Percentiles rank a stretch among this genome's conserved stretches.
These are phyloP conservation scores for Lactarius deliciosus DNA, from an alignment of 768 basidiomycete species.

Conservation along the genomic window DNA sequence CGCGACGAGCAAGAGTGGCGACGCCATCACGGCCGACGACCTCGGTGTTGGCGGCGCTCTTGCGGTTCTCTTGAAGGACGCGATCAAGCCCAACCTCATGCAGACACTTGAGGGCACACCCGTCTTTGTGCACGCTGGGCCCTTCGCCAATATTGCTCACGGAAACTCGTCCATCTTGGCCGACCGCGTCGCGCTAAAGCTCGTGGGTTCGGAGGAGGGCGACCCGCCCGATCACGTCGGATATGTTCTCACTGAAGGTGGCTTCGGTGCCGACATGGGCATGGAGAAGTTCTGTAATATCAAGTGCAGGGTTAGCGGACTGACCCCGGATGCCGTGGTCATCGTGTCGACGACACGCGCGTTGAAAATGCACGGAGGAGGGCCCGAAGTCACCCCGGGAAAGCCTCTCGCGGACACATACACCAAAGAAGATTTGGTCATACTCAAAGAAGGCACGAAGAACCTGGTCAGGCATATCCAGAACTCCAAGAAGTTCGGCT, in stretches of 20 bases:
- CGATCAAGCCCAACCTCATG: conserved; percentile 99
- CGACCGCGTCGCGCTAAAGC: conserved; percentile 95
- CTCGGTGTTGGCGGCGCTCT: conserved; percentile 93
- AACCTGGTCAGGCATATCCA: conserved; percentile 93
- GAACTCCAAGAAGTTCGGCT: conserved; percentile 91
- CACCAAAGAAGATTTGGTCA: conserved; percentile 88
- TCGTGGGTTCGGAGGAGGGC: conserved; percentile 92
- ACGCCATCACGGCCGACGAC: conserved; percentile 94
- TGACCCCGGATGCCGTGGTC: conserved; percentile 90
- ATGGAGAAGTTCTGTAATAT: conserved; percentile 99
- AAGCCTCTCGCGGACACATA: conserved; percentile 93
- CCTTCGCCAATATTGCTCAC: conserved; percentile 99
- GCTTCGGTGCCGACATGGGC: conserved; percentile 98
- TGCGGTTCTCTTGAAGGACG: conserved; percentile 97
- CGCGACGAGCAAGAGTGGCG: conserved; percentile 86
- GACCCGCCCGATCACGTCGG: conserved; percentile 79
- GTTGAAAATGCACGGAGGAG: conserved; percentile 99
- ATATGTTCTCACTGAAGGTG: conserved; percentile 97
- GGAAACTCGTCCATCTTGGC: conserved; percentile 98
- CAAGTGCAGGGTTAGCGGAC: conserved; percentile 92
- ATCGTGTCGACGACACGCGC: conserved; percentile 98
- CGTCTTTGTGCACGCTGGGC: conserved; percentile 98
- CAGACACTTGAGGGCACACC: conserved; percentile 97
- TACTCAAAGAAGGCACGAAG: conserved; percentile 86
- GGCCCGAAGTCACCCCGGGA: conserved; percentile 93